These are phyloP conservation scores for Candida silvatica DNA, from an alignment of 805 yeast species.

Conservation along the genomic window DNA sequence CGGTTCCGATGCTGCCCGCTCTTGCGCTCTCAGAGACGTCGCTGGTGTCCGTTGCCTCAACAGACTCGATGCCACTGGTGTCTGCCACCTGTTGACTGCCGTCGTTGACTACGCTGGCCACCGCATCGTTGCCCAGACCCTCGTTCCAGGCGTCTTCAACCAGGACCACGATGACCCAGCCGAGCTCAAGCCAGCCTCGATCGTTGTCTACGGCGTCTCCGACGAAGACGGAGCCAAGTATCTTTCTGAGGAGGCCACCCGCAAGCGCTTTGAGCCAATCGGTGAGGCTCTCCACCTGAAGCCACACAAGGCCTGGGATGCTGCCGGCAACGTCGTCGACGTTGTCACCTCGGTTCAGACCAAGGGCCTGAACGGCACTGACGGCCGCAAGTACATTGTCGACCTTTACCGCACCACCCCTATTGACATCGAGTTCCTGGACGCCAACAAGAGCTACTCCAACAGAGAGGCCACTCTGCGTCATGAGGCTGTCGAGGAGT, in stretches of 20 bases:
- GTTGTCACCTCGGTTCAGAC: conserved; percentile 67
- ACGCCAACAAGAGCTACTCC: conserved; percentile 62
- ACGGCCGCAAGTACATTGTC: conserved; percentile 74
- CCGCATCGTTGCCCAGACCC: conserved; percentile 86
- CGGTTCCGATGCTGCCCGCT: conserved; percentile 81
- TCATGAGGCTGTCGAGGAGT: conserved; percentile 82
- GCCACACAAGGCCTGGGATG: conserved; percentile 47
- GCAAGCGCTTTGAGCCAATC: conserved; percentile 44
- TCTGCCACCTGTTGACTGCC: conserved; percentile 71
- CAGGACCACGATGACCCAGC: conserved; percentile 29
- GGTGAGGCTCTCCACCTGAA: conserved; percentile 76
- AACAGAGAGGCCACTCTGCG: conserved; percentile 74
- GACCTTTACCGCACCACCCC: conserved; percentile 85
- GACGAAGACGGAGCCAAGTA: conserved; percentile 44
- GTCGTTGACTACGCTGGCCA: conserved; percentile 86
- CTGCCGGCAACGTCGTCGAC: conserved; percentile 36
- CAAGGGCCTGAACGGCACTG: conserved; percentile 81
- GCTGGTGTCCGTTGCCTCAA: conserved; percentile 62
- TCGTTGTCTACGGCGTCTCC: conserved; percentile 68
- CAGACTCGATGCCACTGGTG: conserved; percentile 51
- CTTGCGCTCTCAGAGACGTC: conserved; percentile 71
- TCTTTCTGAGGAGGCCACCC: conserved; percentile 43
- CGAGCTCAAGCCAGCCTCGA: conserved; percentile 27
- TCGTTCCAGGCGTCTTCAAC: conserved; percentile 85
- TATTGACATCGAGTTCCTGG: conserved; percentile 69